Evolutionary conservation across 2,329 filamentous ascomycete species (phyloP).

Genomic region (Dothistroma pini): DNA sequence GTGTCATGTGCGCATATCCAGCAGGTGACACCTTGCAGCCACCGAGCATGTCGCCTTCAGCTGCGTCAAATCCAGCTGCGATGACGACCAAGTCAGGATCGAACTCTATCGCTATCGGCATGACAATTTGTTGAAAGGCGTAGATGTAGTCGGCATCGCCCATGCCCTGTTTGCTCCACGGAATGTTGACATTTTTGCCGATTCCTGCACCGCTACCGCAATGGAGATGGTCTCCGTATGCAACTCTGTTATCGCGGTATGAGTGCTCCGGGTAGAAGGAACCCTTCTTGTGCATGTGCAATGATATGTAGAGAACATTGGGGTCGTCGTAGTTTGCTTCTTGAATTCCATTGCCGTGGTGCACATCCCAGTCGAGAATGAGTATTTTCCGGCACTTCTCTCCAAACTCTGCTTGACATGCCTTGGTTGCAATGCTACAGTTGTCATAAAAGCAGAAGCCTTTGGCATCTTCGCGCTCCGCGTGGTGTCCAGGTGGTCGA

Average conservation of each 20-base stretch:
- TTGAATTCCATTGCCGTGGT: conserved; percentile 86
- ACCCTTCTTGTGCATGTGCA: conserved; percentile 84
- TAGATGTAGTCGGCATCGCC: conserved; percentile 96
- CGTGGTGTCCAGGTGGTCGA: conserved; percentile 90
- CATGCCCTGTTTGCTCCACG: conserved; percentile 70
- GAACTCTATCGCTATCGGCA: conserved; percentile 94
- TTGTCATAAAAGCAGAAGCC: conserved; percentile 99
- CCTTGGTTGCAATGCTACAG: conserved; percentile 84
- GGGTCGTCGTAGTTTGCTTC: conserved; percentile 94
- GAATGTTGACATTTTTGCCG: conserved; percentile 66
- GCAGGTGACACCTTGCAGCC: conserved; percentile 86
- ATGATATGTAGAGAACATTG: conserved; percentile 90
- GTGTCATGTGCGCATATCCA: conserved; percentile 97
- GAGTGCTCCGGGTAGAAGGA: conserved; percentile 72
- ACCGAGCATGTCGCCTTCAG: conserved; percentile 86
- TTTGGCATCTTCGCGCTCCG: conserved; percentile 79
- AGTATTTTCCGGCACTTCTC: conserved; percentile 79
- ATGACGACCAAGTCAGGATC: conserved; percentile 92
- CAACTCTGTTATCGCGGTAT: conserved; percentile 53
- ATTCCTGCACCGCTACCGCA: conserved; percentile 56
- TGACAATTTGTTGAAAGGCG: conserved; percentile 91
- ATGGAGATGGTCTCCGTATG: conserved; percentile 57
- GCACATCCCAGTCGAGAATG: conserved; percentile 85
- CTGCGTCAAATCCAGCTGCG: conserved; percentile 93
- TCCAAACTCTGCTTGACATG: conserved; percentile 78